Base-by-base conservation (phyloP, 352 stramenopile species). In the Globisporangium viniferum region DNA sequence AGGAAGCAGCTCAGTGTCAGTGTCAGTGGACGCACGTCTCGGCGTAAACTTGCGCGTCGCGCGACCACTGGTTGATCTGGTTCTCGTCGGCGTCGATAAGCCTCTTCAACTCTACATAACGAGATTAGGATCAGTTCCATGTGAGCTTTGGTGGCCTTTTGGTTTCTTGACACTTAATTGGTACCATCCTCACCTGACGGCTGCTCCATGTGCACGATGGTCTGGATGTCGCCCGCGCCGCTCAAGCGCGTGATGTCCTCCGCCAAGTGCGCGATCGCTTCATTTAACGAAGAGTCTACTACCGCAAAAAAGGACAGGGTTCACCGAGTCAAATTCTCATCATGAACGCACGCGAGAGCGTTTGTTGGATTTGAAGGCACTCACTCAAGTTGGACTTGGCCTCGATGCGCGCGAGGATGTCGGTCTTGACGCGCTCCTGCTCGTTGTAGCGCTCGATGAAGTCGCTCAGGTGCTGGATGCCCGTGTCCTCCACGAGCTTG, bases 401-500 rank as follows among this genome's bases (percentile, higher is more conserved):
- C 59, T 89, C 76, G 33, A 91, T 89, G 10, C 78, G 74, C 3
- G 72, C 70, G 53, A 91, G 78, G n/a, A 85, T 65, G 14, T 86
- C 72, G 7, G 73, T 65, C 55, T 91, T 91, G 31, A 67, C 73
- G 3, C 66, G 65, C 58, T 91, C 82, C 73, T 89, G 82, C 12
- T 80, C 65, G 55, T 86, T 89, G 70, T 89, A 89, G n/a, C 77
- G 72, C 22, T 73, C 55, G 59, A 91, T 88, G 67, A 91, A 90
- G 27, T 89, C 81, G 33, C 78, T 73, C n/a, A 91, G 53, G n/a
- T 81, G 85, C 39, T 74, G 64, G 12, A 85, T 74, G 33, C 68
- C 74, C 41, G 78, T 86, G 41, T 88, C 78, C 53, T 82, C 58
- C 18, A 88, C 71, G 59, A 91, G 77, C 22, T 73, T 72, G 58